These are phyloP conservation scores for Myxozyma monticola DNA, from an alignment of 805 yeast species.

Conservation along the genomic window DNA sequence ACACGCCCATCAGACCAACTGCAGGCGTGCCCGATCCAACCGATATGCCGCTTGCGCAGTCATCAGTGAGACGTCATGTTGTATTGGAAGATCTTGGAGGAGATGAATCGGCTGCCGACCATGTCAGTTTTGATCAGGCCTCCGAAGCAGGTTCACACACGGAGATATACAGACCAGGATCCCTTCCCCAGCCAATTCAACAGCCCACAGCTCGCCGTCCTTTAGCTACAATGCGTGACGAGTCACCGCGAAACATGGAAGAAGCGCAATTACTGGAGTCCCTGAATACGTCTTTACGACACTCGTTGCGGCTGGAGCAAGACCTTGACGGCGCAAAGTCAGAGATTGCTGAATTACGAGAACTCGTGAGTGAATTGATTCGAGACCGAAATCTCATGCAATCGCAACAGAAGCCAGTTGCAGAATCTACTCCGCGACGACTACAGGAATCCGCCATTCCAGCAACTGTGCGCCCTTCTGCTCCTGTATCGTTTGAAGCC, in stretches of 20 bases:
- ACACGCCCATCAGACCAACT: no score
- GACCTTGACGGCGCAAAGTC: constrained; percentile 14
- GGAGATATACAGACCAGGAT: neutral
- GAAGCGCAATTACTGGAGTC: constrained; percentile 9
- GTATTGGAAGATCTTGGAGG: neutral
- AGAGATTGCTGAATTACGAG: constrained; percentile 18
- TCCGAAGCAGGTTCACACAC: neutral
- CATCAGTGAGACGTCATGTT: constrained; percentile 3
- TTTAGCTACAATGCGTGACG: neutral
- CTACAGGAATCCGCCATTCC: no score
- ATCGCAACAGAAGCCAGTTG: neutral
- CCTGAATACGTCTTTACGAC: constrained; percentile 12
- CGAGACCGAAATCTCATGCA: neutral
- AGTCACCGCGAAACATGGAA: neutral
- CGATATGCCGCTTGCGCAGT: constrained; percentile 9
- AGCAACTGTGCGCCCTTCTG: no score
- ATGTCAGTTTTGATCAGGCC: neutral
- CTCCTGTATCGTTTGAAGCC: no score
- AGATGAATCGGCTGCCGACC: neutral
- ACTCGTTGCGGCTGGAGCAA: constrained; percentile 15
- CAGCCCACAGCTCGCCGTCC: neutral
- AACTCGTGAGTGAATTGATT: neutral
- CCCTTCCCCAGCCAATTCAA: neutral
- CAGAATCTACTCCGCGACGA: neutral
- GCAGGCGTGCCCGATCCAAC: no score